Evolutionary conservation across 2,329 filamentous ascomycete genomes (phyloP).

Genomic region (Aureobasidium sp.): DNA sequence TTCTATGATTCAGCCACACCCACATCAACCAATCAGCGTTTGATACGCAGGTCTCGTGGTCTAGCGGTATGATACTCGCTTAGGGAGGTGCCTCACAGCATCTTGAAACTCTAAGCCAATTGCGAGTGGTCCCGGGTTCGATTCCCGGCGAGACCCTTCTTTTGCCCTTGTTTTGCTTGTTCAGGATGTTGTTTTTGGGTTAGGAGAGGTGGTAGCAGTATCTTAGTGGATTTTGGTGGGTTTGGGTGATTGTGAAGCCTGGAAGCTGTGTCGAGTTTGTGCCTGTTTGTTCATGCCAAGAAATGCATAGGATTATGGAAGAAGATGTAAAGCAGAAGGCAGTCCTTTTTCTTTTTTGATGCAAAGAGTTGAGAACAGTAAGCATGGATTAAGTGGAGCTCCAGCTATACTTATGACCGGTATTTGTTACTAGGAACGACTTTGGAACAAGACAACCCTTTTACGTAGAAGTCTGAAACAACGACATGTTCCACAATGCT

Average conservation of each 20-base stretch:
- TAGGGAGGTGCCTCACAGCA: neutral
- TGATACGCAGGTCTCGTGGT: neutral
- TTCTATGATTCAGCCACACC: neutral
- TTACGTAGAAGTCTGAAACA: too few relatives aligned
- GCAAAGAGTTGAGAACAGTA: neutral
- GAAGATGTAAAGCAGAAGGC: neutral
- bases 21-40: neutral
- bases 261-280: neutral
- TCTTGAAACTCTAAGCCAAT: constrained; percentile 4
- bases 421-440: too few relatives aligned
- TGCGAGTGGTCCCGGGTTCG: constrained; percentile 5
- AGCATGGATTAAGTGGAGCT: too few relatives aligned
- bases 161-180: neutral
- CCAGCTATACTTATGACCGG: too few relatives aligned
- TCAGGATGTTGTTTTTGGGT: neutral
- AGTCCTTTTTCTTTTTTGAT: neutral
- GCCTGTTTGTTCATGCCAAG: neutral
- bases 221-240: too few relatives aligned
- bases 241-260: neutral
- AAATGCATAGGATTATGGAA: neutral
- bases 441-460: too few relatives aligned
- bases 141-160: neutral
- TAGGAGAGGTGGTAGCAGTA: too few relatives aligned
- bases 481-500: too few relatives aligned
- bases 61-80: constrained; percentile 7